Conservation (phyloP, 306 rosid genomes). For the Dalbergia cochinchinensis region DNA sequence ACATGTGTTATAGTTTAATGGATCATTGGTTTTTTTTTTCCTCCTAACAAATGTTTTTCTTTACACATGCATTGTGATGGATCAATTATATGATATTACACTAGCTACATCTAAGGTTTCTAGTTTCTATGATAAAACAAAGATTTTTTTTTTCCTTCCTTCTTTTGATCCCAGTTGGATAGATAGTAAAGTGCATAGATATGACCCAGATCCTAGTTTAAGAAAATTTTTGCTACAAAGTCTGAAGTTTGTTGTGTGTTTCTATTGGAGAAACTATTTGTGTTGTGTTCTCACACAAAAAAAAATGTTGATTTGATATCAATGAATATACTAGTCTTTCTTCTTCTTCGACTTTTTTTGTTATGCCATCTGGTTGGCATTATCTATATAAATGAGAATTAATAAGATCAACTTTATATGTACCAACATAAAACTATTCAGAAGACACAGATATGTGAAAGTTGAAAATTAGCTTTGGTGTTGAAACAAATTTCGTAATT, state of each 20-base stretch:
- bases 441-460: not conserved
- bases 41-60: not conserved
- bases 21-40: not conserved
- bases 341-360: not conserved
- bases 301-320: not conserved
- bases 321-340: not conserved
- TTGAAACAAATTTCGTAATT: no score
- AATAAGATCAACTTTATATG: not conserved
- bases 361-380: not conserved
- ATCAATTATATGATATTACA: not conserved
- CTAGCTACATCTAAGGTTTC: not conserved
- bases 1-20: not conserved
- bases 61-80: not conserved
- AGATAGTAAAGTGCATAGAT: not conserved
- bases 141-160: not conserved
- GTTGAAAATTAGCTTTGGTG: not conserved
- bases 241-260: not conserved
- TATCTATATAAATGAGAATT: not conserved
- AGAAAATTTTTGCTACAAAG: not conserved
- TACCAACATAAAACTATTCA: conserved; percentile 21
- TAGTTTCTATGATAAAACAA: conserved; percentile 17
- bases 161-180: not conserved
- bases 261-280: not conserved
- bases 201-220: conserved; percentile 30
- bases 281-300: not conserved